phyloP scores from a whole-genome alignment of 225 moss, liverwort and hornwort species.

The Pleurozium schreberi region DNA sequence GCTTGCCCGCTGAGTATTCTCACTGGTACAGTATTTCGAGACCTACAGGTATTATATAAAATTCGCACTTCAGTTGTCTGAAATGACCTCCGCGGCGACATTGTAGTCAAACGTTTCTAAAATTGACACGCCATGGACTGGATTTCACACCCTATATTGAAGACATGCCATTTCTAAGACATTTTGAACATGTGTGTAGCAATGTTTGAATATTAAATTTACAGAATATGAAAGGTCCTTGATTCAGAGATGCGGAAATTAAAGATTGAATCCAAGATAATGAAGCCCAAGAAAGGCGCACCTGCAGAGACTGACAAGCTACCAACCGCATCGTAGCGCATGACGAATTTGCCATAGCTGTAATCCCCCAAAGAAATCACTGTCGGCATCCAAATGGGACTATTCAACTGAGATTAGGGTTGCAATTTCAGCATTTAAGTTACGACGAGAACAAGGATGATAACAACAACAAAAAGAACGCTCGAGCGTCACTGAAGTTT shows the following conservation, averaged over 20 bases:
- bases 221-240: not conserved
- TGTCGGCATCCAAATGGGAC: not conserved
- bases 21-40: not conserved
- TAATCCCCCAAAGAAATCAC: not conserved
- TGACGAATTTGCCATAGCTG: conserved; percentile 7
- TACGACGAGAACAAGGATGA: not conserved
- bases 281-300: not conserved
- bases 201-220: not conserved
- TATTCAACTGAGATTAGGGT: not conserved
- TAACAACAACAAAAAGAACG: not conserved
- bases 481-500: too few species aligned
- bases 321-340: not conserved
- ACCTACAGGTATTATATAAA: not conserved
- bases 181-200: not conserved
- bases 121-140: not conserved
- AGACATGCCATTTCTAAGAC: not conserved
- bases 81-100: not conserved
- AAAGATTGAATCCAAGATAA: not conserved
- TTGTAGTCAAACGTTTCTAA: not conserved
- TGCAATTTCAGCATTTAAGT: not conserved
- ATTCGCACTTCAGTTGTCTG: not conserved
- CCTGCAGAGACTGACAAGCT: not conserved
- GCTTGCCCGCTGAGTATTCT: not conserved
- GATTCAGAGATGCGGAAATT: not conserved
- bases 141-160: not conserved